Conservation (phyloP, 139 green algal species). For the Pleodorina starrii region DNA sequence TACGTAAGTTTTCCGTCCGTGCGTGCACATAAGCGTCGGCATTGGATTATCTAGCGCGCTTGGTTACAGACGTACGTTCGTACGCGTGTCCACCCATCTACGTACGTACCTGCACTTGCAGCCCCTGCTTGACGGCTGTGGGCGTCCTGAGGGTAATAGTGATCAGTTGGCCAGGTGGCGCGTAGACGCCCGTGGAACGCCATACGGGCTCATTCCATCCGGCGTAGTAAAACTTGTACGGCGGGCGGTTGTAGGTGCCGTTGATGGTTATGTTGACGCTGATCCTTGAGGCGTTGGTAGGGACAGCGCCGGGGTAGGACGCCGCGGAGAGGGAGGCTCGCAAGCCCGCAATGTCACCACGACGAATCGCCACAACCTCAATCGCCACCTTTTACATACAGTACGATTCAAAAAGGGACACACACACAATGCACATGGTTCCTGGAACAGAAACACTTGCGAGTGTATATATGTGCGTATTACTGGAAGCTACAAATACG, state of each 20-base stretch:
- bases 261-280: neutral
- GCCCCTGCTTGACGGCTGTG: neutral
- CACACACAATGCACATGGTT: neutral
- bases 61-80: too few relatives aligned
- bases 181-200: conserved; percentile 24
- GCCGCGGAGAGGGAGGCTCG: neutral
- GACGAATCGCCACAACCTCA: neutral
- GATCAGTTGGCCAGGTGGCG: neutral
- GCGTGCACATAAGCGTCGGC: too few relatives aligned
- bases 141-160: neutral
- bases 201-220: neutral
- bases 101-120: neutral
- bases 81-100: too few relatives aligned
- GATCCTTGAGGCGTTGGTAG: neutral
- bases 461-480: neutral
- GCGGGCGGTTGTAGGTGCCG: neutral
- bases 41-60: too few relatives aligned
- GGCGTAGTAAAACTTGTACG: neutral
- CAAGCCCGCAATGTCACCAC: neutral
- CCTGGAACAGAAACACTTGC: too few relatives aligned
- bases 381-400: neutral
- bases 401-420: neutral
- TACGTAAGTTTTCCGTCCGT: too few relatives aligned
- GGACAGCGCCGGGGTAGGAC: neutral
- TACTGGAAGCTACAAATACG: too few relatives aligned